A percentile compares a stretch with the other conserved stretches of the same genome.
Conservation (phyloP, 192 early-diverging fungal species). For the Podila epicladia region DNA sequence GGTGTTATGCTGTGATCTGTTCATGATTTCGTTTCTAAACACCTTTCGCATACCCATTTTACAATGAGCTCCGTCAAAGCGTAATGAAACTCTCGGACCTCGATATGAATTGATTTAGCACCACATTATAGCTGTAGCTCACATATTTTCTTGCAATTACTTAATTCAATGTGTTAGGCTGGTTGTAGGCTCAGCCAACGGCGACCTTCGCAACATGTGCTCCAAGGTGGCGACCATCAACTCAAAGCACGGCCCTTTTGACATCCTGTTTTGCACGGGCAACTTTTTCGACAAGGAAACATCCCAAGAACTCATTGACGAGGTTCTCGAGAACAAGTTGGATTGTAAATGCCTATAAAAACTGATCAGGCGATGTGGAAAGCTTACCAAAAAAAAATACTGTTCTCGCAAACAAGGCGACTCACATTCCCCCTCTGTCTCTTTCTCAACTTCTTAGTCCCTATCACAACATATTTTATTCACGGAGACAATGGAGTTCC, state of each 20-base stretch:
- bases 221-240: conserved; percentile 80
- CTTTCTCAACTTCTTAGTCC: conserved; percentile 52
- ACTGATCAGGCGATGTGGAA: not conserved
- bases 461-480: conserved; percentile 80
- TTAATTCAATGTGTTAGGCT: conserved; percentile 51
- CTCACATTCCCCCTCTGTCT: not conserved
- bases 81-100: conserved; percentile 1
- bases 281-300: conserved; percentile 77
- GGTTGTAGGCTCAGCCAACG: conserved; percentile 80
- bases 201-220: conserved; percentile 73
- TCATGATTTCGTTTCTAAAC: not conserved
- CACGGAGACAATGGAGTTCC: conserved; percentile 73
- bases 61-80: conserved; percentile 48
- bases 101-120: too few relatives aligned
- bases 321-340: conserved; percentile 65
- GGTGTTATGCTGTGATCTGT: not conserved
- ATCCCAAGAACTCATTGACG: conserved; percentile 56
- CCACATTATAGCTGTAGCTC: not conserved
- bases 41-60: not conserved
- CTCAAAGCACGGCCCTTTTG: conserved; percentile 88
- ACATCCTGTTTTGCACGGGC: conserved; percentile 80
- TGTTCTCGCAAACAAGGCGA: not conserved
- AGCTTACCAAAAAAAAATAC: not conserved
- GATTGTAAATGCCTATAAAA: conserved; percentile 33
- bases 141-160: not conserved